phyloP scores from a whole-genome alignment of 306 rosid genomes.

The Prunus armeniaca region DNA sequence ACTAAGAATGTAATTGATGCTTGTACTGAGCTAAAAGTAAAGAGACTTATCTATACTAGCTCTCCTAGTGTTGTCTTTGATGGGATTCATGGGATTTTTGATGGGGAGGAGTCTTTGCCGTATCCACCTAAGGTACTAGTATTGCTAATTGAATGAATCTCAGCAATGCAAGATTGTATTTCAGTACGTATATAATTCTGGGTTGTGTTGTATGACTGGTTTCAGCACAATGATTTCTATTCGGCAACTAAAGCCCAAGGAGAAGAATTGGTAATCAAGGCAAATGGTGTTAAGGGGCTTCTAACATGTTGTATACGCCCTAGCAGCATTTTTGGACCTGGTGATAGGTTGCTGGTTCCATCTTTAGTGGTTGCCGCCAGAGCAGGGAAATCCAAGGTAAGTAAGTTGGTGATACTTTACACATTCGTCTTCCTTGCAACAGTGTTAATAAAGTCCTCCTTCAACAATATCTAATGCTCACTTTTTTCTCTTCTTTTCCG shows the following conservation, averaged over 20 bases:
- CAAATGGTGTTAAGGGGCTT: conserved; percentile 79
- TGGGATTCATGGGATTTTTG: conserved; percentile 68
- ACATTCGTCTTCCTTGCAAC: neutral
- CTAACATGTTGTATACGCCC: conserved; percentile 94
- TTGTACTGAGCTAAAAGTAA: conserved; percentile 72
- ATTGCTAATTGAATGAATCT: neutral
- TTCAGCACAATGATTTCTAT: conserved; percentile 88
- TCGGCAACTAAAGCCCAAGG: conserved; percentile 95
- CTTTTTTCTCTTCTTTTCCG: conserved; percentile 20
- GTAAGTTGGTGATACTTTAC: conserved; percentile 12
- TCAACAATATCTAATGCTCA: conserved; percentile 10
- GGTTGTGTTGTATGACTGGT: conserved; percentile 7
- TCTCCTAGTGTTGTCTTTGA: conserved; percentile 96
- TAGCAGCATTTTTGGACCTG: conserved; percentile 94
- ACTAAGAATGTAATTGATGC: conserved; percentile 84
- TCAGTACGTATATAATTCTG: neutral
- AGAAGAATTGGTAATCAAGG: conserved; percentile 70
- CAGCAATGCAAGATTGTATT: neutral
- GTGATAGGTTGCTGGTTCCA: conserved; percentile 82
- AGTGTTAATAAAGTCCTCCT: conserved; percentile 5
- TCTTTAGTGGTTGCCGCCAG: conserved; percentile 72
- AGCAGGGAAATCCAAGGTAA: conserved; percentile 90
- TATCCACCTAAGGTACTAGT: conserved; percentile 65
- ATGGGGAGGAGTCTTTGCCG: conserved; percentile 75
- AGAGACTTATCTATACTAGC: conserved; percentile 77